These are phyloP conservation scores for Metschnikowia continentalis DNA, from an alignment of 805 yeast genomes.

Conservation along the genomic window DNA sequence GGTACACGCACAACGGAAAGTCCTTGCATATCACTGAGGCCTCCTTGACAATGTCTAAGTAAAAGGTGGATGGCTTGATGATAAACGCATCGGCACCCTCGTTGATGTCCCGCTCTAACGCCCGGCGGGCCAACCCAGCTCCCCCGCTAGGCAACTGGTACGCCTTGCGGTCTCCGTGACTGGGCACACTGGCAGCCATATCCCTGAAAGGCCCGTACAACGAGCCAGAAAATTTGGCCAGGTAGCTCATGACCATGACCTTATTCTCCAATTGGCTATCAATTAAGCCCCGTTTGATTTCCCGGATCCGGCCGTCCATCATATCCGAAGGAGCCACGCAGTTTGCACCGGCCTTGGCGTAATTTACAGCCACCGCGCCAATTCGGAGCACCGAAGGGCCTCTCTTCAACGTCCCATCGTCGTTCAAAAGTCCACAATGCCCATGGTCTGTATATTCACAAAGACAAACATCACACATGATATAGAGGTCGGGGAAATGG, in stretches of 20 bases:
- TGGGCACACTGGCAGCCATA: constrained; percentile 90
- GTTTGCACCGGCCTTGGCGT: constrained; percentile 93
- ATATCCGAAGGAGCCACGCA: constrained; percentile 96
- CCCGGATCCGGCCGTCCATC: constrained; percentile 92
- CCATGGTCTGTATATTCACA: constrained; percentile 97
- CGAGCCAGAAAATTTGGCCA: constrained; percentile 89
- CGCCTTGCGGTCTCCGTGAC: constrained; percentile 84
- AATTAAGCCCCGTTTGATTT: constrained; percentile 80
- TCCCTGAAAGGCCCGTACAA: constrained; percentile 97
- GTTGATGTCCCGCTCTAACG: constrained; percentile 73
- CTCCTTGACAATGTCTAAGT: constrained; percentile 84
- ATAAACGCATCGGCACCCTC: constrained; percentile 97
- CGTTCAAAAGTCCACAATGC: constrained; percentile 90
- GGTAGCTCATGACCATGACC: constrained; percentile 85
- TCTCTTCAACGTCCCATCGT: constrained; percentile 81
- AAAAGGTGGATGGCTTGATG: constrained; percentile 94
- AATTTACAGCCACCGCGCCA: constrained; percentile 92
- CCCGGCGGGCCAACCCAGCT: constrained; percentile 89
- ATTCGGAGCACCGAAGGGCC: constrained; percentile 72
- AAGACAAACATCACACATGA: constrained; percentile 91
- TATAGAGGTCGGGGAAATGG: constrained; percentile 76
- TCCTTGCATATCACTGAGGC: constrained; percentile 79
- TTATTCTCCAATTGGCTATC: constrained; percentile 80
- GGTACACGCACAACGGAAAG: constrained; percentile 90
- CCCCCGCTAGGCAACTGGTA: constrained; percentile 94